Evolutionary conservation across 176 grass and related monocot species (phyloP).

Genomic region (Echinochloa phyllopogon): DNA sequence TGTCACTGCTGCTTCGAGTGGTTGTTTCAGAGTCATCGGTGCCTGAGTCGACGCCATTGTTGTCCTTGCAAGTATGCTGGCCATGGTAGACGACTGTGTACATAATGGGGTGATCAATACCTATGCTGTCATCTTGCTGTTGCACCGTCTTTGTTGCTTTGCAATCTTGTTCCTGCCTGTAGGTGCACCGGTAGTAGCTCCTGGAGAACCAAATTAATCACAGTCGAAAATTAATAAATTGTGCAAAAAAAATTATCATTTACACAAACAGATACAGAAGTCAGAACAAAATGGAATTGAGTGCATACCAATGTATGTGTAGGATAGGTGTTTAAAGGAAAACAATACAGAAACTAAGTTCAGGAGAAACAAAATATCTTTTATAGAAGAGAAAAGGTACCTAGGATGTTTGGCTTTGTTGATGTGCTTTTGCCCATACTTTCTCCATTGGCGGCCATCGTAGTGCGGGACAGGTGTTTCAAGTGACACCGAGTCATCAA

Average conservation of each 20-base stretch:
- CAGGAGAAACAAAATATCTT: not conserved
- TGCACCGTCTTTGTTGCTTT: conserved; percentile 60
- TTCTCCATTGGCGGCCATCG: conserved; percentile 62
- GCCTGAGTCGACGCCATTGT: not conserved
- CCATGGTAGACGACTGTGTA: conserved; percentile 49
- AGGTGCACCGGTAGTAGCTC: conserved; percentile 67
- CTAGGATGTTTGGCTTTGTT: conserved; percentile 45
- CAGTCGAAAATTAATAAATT: not conserved
- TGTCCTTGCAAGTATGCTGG: conserved; percentile 47
- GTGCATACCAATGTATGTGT: not conserved
- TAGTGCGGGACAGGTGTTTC: conserved; percentile 47
- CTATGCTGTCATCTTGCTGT: not conserved
- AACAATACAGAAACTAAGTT: not conserved
- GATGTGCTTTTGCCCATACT: conserved; percentile 67
- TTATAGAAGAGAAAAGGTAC: not conserved
- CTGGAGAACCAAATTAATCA: conserved; percentile 9
- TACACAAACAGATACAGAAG: not conserved
- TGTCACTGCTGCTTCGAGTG: not conserved
- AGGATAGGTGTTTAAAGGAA: not conserved
- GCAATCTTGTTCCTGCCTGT: conserved; percentile 53
- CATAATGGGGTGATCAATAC: conserved; percentile 16
- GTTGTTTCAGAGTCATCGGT: not conserved
- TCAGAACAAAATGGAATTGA: too few relatives aligned
- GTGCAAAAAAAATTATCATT: not conserved
- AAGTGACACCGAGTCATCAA: conserved; percentile 36